These are phyloP conservation scores for Hymenoscyphus repandus DNA, from an alignment of 2,329 filamentous ascomycete genomes.

Conservation along the genomic window DNA sequence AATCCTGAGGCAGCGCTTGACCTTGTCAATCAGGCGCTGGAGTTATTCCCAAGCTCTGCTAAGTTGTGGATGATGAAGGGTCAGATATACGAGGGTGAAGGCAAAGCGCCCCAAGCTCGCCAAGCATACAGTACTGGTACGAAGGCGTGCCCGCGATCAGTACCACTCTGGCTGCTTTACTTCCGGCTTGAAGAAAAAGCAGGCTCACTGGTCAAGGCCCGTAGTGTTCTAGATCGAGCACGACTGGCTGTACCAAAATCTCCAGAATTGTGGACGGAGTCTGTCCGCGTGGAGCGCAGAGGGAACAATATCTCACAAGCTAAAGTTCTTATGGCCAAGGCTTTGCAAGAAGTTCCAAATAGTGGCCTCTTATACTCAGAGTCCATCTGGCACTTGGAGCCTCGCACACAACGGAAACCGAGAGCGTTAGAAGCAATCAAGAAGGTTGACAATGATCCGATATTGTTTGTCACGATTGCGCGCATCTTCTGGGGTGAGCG, in stretches of 20 bases:
- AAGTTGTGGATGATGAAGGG: constrained; percentile 99
- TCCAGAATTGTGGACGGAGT: constrained; percentile 83
- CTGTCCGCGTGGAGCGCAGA: constrained; percentile 86
- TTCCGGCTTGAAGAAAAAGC: constrained; percentile 80
- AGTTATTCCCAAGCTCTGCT: constrained; percentile 75
- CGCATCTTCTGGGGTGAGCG: constrained; percentile 95
- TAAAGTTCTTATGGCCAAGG: constrained; percentile 87
- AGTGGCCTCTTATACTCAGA: constrained; percentile 89
- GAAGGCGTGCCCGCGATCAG: constrained; percentile 76
- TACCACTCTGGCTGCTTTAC: constrained; percentile 86
- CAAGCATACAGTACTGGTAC: constrained; percentile 88
- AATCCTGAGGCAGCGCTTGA: constrained; percentile 78
- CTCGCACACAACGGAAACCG: constrained; percentile 86
- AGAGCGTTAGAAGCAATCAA: constrained; percentile 92
- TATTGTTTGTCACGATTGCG: constrained; percentile 85
- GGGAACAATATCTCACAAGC: constrained; percentile 80
- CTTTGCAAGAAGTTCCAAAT: constrained; percentile 83
- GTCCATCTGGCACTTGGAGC: constrained; percentile 90
- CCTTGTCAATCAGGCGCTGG: constrained; percentile 79
- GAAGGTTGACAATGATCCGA: constrained; percentile 88
- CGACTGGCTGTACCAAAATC: constrained; percentile 82
- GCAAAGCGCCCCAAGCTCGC: constrained; percentile 75
- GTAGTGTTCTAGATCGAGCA: constrained; percentile 87
- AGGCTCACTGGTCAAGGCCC: constrained; percentile 82
- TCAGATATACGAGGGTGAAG: constrained; percentile 86